phyloP scores from a whole-genome alignment of 2,329 filamentous ascomycete species.

The Cryphonectria naterciae region DNA sequence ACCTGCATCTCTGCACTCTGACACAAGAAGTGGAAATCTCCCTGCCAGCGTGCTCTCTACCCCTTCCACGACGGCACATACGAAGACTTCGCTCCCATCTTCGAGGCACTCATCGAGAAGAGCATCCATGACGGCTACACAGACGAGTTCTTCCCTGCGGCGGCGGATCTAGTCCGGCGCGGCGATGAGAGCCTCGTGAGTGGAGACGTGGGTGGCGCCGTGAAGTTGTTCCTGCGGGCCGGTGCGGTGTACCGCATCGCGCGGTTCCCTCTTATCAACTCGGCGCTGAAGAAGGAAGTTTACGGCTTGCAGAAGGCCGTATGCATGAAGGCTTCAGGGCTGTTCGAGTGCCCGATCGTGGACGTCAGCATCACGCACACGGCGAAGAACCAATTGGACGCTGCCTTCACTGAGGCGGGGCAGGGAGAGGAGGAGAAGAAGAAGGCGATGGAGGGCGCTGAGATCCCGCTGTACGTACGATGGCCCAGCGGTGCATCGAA shows the following conservation, averaged over 20 bases:
- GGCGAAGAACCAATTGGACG: no score
- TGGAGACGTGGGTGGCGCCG: constrained; percentile 45
- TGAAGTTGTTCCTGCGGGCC: no score
- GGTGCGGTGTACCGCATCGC: no score
- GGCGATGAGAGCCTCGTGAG: constrained; percentile 58
- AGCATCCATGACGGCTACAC: constrained; percentile 69
- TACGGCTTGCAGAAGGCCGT: constrained; percentile 68
- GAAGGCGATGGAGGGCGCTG: no score
- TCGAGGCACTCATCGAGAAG: constrained; percentile 60
- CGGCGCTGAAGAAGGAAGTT: constrained; percentile 59
- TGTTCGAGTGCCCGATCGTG: no score
- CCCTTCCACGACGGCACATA: constrained; percentile 73
- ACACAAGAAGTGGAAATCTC: constrained; percentile 64
- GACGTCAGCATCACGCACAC: no score
- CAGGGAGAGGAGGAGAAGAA: no score
- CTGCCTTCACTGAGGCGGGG: no score
- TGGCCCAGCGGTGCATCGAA: no score
- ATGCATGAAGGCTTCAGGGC: constrained; percentile 41
- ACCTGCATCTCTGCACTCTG: constrained; percentile 59
- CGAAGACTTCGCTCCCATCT: constrained; percentile 72
- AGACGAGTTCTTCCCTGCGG: constrained; percentile 63
- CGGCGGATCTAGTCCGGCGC: constrained; percentile 56
- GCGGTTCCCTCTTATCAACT: constrained; percentile 39
- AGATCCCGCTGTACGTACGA: no score
- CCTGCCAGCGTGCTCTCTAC: constrained; percentile 56